phyloP scores from a whole-genome alignment of 1,139 yeast genomes.

The Zygoascus hellenicus region DNA sequence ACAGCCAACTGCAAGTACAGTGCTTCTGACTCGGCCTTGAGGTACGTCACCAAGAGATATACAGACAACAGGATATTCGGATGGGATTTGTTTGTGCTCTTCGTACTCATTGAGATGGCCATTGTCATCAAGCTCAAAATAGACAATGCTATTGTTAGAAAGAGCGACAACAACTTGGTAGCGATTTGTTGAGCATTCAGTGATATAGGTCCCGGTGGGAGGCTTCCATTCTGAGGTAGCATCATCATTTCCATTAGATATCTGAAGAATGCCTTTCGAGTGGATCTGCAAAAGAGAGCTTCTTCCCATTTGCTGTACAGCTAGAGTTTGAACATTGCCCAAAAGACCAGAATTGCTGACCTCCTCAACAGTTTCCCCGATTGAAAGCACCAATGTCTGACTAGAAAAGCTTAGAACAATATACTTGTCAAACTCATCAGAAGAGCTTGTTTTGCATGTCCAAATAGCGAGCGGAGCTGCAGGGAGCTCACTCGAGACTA shows the following conservation, averaged over 20 bases:
- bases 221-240: conserved; percentile 67
- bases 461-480: conserved; percentile 54
- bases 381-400: conserved; percentile 66
- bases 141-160: conserved; percentile 68
- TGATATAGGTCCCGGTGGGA: conserved; percentile 67
- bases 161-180: conserved; percentile 67
- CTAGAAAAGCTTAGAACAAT: conserved; percentile 62
- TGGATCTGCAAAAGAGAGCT: conserved; percentile 68
- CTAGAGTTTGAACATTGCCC: conserved; percentile 54
- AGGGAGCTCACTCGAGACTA: conserved; percentile 72
- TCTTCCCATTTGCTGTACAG: conserved; percentile 64
- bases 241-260: conserved; percentile 34
- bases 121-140: conserved; percentile 68
- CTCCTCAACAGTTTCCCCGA: conserved; percentile 69
- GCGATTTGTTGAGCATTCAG: conserved; percentile 55
- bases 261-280: conserved; percentile 64
- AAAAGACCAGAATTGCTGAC: conserved; percentile 61
- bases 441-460: conserved; percentile 46
- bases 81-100: conserved; percentile 35
- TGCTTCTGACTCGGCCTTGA: conserved; percentile 44
- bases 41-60: conserved; percentile 54
- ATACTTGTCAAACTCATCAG: conserved; percentile 53
- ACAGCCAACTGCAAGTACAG: conserved; percentile 64
- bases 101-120: conserved; percentile 70
- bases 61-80: conserved; percentile 42